Evolutionary conservation across 805 yeast genomes (phyloP).

Genomic region (Lipomyces japonicus): DNA sequence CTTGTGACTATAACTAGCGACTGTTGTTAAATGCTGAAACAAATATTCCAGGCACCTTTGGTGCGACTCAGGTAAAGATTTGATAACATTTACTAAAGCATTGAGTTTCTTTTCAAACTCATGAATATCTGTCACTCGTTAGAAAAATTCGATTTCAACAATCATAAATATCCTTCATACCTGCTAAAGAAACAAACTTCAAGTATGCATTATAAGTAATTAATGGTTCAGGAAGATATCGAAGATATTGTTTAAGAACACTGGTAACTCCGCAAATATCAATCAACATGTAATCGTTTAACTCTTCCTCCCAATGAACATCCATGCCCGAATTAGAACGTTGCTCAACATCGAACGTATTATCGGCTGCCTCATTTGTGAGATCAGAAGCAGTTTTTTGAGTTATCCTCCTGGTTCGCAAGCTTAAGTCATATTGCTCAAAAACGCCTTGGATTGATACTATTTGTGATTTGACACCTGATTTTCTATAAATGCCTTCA

Average conservation of each 20-base stretch:
- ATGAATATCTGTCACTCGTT: constrained; percentile 6
- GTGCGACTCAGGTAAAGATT: constrained; percentile 66
- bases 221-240: constrained; percentile 80
- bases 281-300: constrained; percentile 43
- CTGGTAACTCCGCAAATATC: constrained; percentile 87
- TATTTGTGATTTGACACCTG: constrained; percentile 74
- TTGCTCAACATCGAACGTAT: no score
- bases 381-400: neutral
- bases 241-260: constrained; percentile 79
- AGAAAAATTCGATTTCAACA: constrained; percentile 8
- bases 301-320: constrained; percentile 14
- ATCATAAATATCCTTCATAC: no score
- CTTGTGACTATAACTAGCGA: constrained; percentile 49
- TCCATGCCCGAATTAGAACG: neutral
- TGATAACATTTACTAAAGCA: constrained; percentile 39
- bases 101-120: constrained; percentile 28
- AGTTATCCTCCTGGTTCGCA: neutral
- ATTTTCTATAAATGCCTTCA: constrained; percentile 88
- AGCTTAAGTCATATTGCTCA: constrained; percentile 32
- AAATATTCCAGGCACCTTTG: constrained; percentile 52
- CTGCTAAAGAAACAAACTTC: constrained; percentile 54
- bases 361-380: no score
- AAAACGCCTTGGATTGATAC: constrained; percentile 44
- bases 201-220: constrained; percentile 69
- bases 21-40: constrained; percentile 59